Percentiles rank a stretch among this genome's conserved stretches.
phyloP scores from a whole-genome alignment of 2,329 filamentous ascomycete genomes.

The Penicillium palitans region DNA sequence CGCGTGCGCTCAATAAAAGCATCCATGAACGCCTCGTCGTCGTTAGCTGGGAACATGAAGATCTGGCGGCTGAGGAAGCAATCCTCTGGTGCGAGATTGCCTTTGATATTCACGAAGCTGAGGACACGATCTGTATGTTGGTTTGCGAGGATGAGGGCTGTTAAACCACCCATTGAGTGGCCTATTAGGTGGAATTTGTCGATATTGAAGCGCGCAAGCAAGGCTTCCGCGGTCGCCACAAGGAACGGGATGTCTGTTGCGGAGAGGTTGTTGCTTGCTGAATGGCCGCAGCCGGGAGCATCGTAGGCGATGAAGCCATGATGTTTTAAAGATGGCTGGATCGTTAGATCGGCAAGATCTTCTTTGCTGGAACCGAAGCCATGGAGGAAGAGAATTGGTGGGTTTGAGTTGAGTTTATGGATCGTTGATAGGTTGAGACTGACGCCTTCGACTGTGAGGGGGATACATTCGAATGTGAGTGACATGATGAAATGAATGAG shows the following conservation, averaged over 20 bases:
- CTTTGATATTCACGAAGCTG: conserved; percentile 29
- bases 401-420: conserved; percentile 18
- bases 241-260: conserved; percentile 27
- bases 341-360: conserved; percentile 22
- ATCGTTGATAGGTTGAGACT: conserved; percentile 23
- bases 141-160: conserved; percentile 24
- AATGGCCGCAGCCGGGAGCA: conserved; percentile 28
- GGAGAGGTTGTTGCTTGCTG: conserved; percentile 19
- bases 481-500: conserved; percentile 7
- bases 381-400: conserved; percentile 28
- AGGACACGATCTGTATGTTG: conserved; percentile 15
- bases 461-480: conserved; percentile 11
- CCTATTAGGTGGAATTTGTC: conserved; percentile 26
- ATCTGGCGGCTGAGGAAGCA: conserved; percentile 31
- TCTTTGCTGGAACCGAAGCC: conserved; percentile 32
- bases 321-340: conserved; percentile 18
- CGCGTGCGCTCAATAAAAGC: conserved; percentile 22
- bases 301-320: conserved; percentile 26
- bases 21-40: conserved; percentile 20
- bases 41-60: conserved; percentile 18
- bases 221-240: conserved; percentile 22
- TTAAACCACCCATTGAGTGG: conserved; percentile 30
- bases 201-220: conserved; percentile 23
- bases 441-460: conserved; percentile 23
- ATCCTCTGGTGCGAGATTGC: conserved; percentile 29